phyloP scores from a whole-genome alignment of 352 stramenopile species.

The Pythium guiyangense region DNA sequence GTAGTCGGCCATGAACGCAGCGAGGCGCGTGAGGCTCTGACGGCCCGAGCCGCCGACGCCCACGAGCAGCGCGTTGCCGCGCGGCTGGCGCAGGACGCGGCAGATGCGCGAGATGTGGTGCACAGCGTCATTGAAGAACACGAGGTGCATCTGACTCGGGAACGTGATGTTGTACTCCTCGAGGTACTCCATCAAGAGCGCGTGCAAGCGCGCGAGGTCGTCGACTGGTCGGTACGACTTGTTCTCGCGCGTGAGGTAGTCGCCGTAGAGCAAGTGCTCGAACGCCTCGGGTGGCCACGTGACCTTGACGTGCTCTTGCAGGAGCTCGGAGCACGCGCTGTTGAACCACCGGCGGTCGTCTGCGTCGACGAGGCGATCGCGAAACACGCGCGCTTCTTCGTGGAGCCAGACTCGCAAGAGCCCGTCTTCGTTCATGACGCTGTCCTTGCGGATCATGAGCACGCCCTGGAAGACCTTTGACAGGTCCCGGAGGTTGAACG shows the following conservation, averaged over 20 bases:
- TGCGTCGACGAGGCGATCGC: conserved; percentile 86
- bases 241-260: conserved; percentile 86
- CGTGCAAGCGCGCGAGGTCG: conserved; percentile 62
- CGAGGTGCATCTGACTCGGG: conserved; percentile 90
- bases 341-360: conserved; percentile 90
- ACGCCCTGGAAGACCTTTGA: conserved; percentile 93
- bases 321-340: conserved; percentile 55
- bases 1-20: conserved; percentile 91
- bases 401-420: conserved; percentile 90
- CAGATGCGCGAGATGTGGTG: conserved; percentile 92
- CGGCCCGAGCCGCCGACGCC: conserved; percentile 89
- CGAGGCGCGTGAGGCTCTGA: conserved; percentile 89
- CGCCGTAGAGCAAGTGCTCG: conserved; percentile 86
- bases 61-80: conserved; percentile 90
- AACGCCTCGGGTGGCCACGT: conserved; percentile 61
- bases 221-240: conserved; percentile 69
- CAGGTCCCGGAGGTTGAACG: conserved; percentile 92
- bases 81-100: conserved; percentile 89
- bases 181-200: conserved; percentile 85
- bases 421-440: conserved; percentile 58
- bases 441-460: conserved; percentile 88
- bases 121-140: conserved; percentile 95
- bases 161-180: conserved; percentile 96
- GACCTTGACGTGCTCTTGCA: conserved; percentile 62
- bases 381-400: conserved; percentile 90